Conservation (phyloP, 306 rosid genomes). For the Glycine soja region DNA sequence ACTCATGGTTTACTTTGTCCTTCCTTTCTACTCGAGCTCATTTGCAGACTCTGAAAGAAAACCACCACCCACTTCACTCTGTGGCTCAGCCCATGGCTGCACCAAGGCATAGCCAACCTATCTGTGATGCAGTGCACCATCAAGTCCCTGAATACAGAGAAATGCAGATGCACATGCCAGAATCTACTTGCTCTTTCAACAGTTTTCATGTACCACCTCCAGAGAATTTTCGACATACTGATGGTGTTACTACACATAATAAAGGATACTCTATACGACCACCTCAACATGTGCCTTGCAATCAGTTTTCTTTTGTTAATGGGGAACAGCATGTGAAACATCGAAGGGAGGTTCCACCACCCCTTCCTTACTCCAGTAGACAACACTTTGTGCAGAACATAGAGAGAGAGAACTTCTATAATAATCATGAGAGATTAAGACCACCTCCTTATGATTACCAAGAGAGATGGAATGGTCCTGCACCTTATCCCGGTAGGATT, state of each 20-base stretch:
- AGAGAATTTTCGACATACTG: constrained; percentile 58
- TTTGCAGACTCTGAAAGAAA: constrained; percentile 63
- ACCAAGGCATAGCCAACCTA: constrained; percentile 61
- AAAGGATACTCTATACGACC: constrained; percentile 74
- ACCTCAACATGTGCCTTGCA: constrained; percentile 74
- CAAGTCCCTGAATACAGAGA: constrained; percentile 70
- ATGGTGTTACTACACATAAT: constrained; percentile 56
- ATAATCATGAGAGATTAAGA: constrained; percentile 88
- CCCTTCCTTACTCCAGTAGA: constrained; percentile 71
- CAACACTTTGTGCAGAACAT: constrained; percentile 61
- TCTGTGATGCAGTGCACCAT: constrained; percentile 60
- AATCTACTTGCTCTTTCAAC: constrained; percentile 62
- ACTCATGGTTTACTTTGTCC: constrained; percentile 30
- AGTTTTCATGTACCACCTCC: constrained; percentile 59
- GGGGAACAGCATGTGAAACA: constrained; percentile 72
- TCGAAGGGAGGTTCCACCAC: constrained; percentile 70
- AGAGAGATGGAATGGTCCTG: constrained; percentile 76
- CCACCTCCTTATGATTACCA: constrained; percentile 68
- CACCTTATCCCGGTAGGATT: constrained; percentile 70
- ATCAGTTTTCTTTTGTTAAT: constrained; percentile 80
- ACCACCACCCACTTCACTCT: constrained; percentile 46
- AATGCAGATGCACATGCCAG: constrained; percentile 61
- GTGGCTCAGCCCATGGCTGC: constrained; percentile 62
- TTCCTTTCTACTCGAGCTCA: constrained; percentile 38
- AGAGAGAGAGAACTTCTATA: constrained; percentile 76